These are phyloP conservation scores for Forsythia suspensa DNA, from an alignment of 257 asterid genomes.

Conservation along the genomic window DNA sequence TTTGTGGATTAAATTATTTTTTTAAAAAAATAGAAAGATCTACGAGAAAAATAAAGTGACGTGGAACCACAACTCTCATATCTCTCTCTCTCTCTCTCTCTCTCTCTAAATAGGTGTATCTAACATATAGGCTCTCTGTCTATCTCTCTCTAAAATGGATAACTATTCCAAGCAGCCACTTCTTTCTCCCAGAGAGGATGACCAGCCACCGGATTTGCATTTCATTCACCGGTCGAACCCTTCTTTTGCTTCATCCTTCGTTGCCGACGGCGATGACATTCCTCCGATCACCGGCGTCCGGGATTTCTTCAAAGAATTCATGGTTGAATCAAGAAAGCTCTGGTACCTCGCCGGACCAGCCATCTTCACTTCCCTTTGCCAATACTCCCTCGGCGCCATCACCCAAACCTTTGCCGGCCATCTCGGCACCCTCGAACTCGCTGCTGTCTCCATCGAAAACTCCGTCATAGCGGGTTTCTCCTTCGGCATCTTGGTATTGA, in stretches of 20 bases:
- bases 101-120: too few relatives aligned
- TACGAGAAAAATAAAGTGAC: too few relatives aligned
- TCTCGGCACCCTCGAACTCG: conserved; percentile 52
- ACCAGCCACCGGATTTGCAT: neutral
- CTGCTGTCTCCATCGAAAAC: conserved; percentile 55
- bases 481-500: conserved; percentile 47
- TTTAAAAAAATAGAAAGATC: too few relatives aligned
- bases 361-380: conserved; percentile 44
- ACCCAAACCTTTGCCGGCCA: conserved; percentile 59
- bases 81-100: too few relatives aligned
- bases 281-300: conserved; percentile 30
- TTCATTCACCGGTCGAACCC: neutral
- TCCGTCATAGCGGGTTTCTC: conserved; percentile 58
- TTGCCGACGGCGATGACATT: conserved; percentile 42
- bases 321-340: conserved; percentile 35
- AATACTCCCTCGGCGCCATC: conserved; percentile 54
- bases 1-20: too few relatives aligned
- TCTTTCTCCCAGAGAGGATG: conserved; percentile 16
- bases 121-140: too few relatives aligned
- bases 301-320: conserved; percentile 30
- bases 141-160: neutral
- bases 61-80: too few relatives aligned
- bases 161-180: conserved; percentile 9
- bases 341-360: conserved; percentile 57
- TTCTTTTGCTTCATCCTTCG: conserved; percentile 36